These are phyloP conservation scores for Podospora appendiculata DNA, from an alignment of 495 filamentous ascomycete species.

Conservation along the genomic window DNA sequence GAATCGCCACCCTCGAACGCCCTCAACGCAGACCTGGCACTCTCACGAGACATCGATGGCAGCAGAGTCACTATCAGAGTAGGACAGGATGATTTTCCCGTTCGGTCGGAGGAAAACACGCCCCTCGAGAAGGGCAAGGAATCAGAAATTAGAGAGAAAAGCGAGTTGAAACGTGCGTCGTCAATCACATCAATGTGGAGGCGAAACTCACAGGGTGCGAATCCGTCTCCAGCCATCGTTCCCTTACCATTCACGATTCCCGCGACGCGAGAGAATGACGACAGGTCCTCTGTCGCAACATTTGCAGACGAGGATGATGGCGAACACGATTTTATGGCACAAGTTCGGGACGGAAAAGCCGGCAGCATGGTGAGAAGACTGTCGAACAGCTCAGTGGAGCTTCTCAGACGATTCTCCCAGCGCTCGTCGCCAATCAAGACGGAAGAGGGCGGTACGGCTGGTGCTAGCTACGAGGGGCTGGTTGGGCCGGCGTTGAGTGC, in stretches of 20 bases:
- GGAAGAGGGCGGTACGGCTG: slow-evolving; percentile 9
- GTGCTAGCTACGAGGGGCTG: slow-evolving; percentile 35
- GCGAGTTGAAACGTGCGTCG: too few relatives aligned
- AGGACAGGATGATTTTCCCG: too few relatives aligned
- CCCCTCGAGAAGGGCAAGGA: background rate
- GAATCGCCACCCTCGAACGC: too few relatives aligned
- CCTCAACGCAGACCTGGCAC: too few relatives aligned
- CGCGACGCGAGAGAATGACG: slow-evolving; percentile 31
- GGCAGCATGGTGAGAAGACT: slow-evolving; percentile 33
- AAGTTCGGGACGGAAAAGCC: slow-evolving; percentile 9
- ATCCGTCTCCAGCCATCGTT: slow-evolving; percentile 34
- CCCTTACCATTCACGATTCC: slow-evolving; percentile 57
- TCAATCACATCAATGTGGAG: background rate
- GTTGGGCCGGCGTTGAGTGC: slow-evolving; percentile 25
- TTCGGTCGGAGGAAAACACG: background rate
- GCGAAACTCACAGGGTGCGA: slow-evolving; percentile 1
- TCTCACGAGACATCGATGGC: too few relatives aligned
- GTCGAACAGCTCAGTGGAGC: slow-evolving; percentile 37
- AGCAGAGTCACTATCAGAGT: too few relatives aligned
- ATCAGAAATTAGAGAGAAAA: background rate
- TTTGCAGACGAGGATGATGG: slow-evolving; percentile 48
- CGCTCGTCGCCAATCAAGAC: slow-evolving; percentile 14
- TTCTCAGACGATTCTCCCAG: slow-evolving; percentile 41
- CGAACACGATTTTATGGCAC: slow-evolving; percentile 3
- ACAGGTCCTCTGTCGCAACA: slow-evolving; percentile 53